phyloP scores from a whole-genome alignment of 2,329 filamentous ascomycete species.

The Diaporthe ampelina region DNA sequence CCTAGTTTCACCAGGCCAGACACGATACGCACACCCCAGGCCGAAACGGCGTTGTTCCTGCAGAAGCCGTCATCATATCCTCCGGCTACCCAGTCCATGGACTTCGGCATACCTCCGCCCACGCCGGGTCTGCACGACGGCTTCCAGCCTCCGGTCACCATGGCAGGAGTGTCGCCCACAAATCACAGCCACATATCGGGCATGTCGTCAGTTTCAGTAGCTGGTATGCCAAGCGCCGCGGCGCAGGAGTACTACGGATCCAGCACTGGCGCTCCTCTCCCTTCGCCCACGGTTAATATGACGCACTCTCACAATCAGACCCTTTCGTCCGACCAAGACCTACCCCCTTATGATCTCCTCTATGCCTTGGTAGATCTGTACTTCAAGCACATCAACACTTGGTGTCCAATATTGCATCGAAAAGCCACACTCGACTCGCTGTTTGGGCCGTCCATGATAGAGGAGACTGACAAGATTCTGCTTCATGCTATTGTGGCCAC shows the following conservation, averaged over 20 bases:
- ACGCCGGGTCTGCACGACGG: slow-evolving; percentile 64
- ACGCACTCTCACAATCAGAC: slow-evolving; percentile 56
- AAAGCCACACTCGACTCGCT: slow-evolving; percentile 85
- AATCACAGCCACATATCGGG: slow-evolving; percentile 51
- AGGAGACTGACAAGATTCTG: slow-evolving; percentile 85
- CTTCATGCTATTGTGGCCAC: slow-evolving; percentile 92
- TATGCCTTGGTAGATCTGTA: slow-evolving; percentile 82
- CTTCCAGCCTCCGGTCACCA: slow-evolving; percentile 59
- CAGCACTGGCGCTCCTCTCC: slow-evolving; percentile 56
- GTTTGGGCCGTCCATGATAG: slow-evolving; percentile 81
- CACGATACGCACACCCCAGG: slow-evolving; percentile 63
- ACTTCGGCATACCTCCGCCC: slow-evolving; percentile 63
- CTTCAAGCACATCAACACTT: slow-evolving; percentile 85
- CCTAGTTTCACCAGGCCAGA: slow-evolving; percentile 66
- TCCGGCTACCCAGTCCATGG: slow-evolving; percentile 60
- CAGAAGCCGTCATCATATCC: slow-evolving; percentile 70
- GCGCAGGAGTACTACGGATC: slow-evolving; percentile 66
- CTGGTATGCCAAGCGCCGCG: slow-evolving; percentile 56
- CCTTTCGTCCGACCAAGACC: slow-evolving; percentile 70
- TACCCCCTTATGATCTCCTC: slow-evolving; percentile 81
- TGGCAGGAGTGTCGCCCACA: slow-evolving; percentile 57
- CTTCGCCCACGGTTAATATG: slow-evolving; percentile 71
- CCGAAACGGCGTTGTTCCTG: slow-evolving; percentile 70
- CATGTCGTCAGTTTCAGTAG: slow-evolving; percentile 38
- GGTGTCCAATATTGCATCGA: slow-evolving; percentile 92